A percentile compares a stretch with the other conserved stretches of the same genome.
Conservation (phyloP, 345 rosid species). For the Moringa oleifera region DNA sequence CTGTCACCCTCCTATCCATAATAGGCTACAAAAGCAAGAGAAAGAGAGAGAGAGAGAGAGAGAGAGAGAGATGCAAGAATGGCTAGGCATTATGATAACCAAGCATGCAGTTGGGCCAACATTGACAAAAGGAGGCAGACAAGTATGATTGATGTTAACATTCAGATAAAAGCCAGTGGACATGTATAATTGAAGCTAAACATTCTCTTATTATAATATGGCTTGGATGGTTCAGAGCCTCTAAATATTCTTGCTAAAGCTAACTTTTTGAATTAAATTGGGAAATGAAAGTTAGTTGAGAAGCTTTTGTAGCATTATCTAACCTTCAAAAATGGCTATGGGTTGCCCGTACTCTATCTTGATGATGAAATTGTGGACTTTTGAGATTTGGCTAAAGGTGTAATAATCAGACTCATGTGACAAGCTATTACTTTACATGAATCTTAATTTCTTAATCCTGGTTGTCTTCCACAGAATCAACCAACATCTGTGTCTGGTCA, state of each 20-base stretch:
- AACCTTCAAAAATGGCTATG: constrained; percentile 14
- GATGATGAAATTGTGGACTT: constrained; percentile 8
- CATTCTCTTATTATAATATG: constrained; percentile 23
- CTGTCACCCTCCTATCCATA: constrained; percentile 7
- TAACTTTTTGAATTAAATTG: constrained; percentile 26
- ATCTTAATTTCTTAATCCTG: neutral
- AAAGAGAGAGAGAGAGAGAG: too few species aligned
- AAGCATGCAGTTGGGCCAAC: constrained; percentile 39
- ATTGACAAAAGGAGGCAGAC: constrained; percentile 26
- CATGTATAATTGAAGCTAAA: constrained; percentile 1
- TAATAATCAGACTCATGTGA: constrained; percentile 49
- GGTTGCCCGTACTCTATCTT: neutral
- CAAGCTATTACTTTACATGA: constrained; percentile 16
- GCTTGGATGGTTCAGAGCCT: constrained; percentile 8
- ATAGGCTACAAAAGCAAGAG: neutral
- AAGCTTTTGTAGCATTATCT: constrained; percentile 17
- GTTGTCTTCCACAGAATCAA: neutral
- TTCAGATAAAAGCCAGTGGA: too few species aligned
- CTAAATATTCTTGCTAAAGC: constrained; percentile 15
- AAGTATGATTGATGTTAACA: constrained; percentile 32
- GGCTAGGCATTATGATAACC: constrained; percentile 27
- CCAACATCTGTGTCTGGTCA: neutral
- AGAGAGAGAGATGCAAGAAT: constrained; percentile 3
- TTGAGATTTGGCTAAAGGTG: constrained; percentile 22
- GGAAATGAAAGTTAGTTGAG: constrained; percentile 12